These are phyloP conservation scores for Chalara sp. DNA, from an alignment of 2,329 filamentous ascomycete genomes.

Conservation along the genomic window DNA sequence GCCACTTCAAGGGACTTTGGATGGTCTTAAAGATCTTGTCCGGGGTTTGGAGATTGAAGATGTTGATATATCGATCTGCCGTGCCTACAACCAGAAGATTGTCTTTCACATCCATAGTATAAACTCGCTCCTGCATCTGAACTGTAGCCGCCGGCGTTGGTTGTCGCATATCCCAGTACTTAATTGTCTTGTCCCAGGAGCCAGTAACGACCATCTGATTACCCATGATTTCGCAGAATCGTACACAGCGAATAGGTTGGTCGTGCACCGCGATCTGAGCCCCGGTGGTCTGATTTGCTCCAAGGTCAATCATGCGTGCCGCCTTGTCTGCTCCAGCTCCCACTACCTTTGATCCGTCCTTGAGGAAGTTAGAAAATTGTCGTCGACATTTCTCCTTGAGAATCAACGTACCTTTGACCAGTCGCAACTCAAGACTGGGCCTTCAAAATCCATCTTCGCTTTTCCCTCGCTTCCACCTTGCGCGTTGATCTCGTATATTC, in stretches of 20 bases:
- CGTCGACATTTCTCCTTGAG: slow-evolving; percentile 1
- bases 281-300: slow-evolving; percentile 49
- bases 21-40: slow-evolving; percentile 92
- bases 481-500: slow-evolving; percentile 84
- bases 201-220: slow-evolving; percentile 84
- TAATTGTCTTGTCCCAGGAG: slow-evolving; percentile 85
- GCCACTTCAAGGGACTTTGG: slow-evolving; percentile 95
- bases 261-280: slow-evolving; percentile 80
- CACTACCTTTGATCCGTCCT: slow-evolving; percentile 88
- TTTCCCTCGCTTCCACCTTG: slow-evolving; percentile 78
- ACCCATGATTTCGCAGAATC: slow-evolving; percentile 64
- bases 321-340: slow-evolving; percentile 88
- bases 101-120: slow-evolving; percentile 86
- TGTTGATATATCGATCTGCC: slow-evolving; percentile 92
- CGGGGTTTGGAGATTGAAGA: slow-evolving; percentile 84
- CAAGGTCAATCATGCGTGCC: slow-evolving; percentile 80
- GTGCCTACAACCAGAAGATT: slow-evolving; percentile 87
- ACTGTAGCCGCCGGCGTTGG: slow-evolving; percentile 59
- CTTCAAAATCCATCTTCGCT: slow-evolving; percentile 79
- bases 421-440: slow-evolving; percentile 74
- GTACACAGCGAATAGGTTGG: slow-evolving; percentile 69
- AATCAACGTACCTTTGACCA: slow-evolving; percentile 68
- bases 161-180: slow-evolving; percentile 78
- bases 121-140: slow-evolving; percentile 69
- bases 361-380: slow-evolving; percentile 7